Base-by-base conservation (phyloP, 2,329 filamentous ascomycete species). In the Phaeophleospora eucalypticola region DNA sequence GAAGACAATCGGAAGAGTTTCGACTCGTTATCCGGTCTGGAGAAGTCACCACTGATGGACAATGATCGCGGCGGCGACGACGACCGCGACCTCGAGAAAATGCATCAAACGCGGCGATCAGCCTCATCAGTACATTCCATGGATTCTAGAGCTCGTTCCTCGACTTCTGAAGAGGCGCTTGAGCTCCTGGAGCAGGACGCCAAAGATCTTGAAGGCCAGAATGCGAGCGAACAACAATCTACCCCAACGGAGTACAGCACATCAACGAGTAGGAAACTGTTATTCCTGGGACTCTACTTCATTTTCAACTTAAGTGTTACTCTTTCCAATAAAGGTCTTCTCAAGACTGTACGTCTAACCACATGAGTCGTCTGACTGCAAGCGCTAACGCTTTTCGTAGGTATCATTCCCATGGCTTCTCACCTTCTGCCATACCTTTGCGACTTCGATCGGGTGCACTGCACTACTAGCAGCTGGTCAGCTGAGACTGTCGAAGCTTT, bases 361-460 rank as follows among this genome's bases (percentile, higher is more conserved):
- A 17, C 8, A 14, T 14, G 16, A 17, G 14, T 16, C 15, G 7
- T 41, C 27, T n/a, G 24, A 20, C 20, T 3, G 16, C 17, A 34
- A 12, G 14, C 3, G 29, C 41, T 53, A 17, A 53, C 27, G 15
- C 21, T 12, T 4, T 16, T 10, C 10, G 33, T 44, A 81, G 75
- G 80, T 81, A 55, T 68, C 73, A 32, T 81, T 79, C 58, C 80
- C 80, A 36, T 83, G 79, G 76, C 73, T 83, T 10, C 65, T 83
- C 32, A 83, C 80, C 2, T 75, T 77, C 43, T 67, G 81, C 12
- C 80, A 83, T 57, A 72, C 80, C 8, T 70, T 72, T 17, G 78
- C 76, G 36, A 78, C 79, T 15, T 75, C 77, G 21, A 51, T 75
- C 17, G 80, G 80, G 47, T 81, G 78, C 50, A 75, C 71, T 41